phyloP scores from a whole-genome alignment of 2,329 filamentous ascomycete genomes.

The Chalaropsis ovoidea region DNA sequence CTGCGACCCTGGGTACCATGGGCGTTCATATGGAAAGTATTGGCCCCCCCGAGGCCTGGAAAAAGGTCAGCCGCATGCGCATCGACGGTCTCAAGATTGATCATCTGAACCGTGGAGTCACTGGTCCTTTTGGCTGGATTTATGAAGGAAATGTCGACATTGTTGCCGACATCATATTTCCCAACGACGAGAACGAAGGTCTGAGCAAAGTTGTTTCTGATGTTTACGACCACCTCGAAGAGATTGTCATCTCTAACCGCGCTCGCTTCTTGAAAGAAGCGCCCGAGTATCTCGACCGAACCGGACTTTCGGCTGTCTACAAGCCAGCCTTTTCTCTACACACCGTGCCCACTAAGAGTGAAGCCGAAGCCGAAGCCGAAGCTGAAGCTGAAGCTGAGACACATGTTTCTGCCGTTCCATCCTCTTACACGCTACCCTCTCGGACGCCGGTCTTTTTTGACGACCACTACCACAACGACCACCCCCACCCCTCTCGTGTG shows the following conservation, averaged over 20 bases:
- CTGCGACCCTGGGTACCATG: conserved; percentile 22
- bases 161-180: conserved; percentile 89
- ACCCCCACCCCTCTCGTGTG: conserved; percentile 4
- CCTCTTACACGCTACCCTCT: conserved; percentile 22
- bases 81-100: conserved; percentile 93
- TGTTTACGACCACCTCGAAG: conserved; percentile 92
- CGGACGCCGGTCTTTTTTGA: conserved; percentile 20
- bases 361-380: background rate
- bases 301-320: conserved; percentile 25
- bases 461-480: conserved; percentile 25
- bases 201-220: conserved; percentile 93
- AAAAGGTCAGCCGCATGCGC: conserved; percentile 85
- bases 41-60: conserved; percentile 62
- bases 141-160: conserved; percentile 96
- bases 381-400: conserved; percentile 14
- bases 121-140: conserved; percentile 95
- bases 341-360: conserved; percentile 3
- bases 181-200: conserved; percentile 74
- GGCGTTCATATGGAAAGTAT: conserved; percentile 40
- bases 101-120: conserved; percentile 84
- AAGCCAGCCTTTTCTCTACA: conserved; percentile 22
- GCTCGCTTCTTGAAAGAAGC: conserved; percentile 24
- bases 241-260: conserved; percentile 72
- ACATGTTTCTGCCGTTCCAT: conserved; percentile 21
- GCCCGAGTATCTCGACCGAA: conserved; percentile 24